Base-by-base conservation (phyloP, 1,284 basidiomycete genomes). In the Rhodotorula mucilaginosa region DNA sequence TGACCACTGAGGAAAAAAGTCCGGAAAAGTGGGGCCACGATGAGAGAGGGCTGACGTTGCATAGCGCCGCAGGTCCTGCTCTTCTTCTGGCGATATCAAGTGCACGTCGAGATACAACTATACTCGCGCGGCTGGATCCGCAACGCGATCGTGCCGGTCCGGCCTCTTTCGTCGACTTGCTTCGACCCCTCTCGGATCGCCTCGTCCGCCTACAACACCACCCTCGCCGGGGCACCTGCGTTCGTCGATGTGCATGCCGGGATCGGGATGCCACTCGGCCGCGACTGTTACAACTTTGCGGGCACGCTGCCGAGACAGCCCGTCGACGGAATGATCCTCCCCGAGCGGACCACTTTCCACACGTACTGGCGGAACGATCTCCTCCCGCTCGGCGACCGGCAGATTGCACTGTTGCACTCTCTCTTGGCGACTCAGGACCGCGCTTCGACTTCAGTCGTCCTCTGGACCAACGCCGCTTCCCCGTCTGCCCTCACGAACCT, bases 341-440 rank as follows among this genome's bases (percentile, higher is more conserved):
- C 69, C 84, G 86, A 63, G 21, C 64, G 61, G 23, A 85, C 86
- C 6, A 85, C 87, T 65, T 94, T 87, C 80, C 93, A 97, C 81
- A 90, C 92, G 1, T 96, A 95, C 80, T 96, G 93, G 93, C 86
- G 93, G 18, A 85, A 85, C 51, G 93, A 97, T 82, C 87, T 97
- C 54, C 86, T 87, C 2, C 84, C 88, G 0, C 89, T 97, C 75
- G 87, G 87, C 5, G 84, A 86, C 61, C 86, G 93, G 26, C 93
- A 97, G 80, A 89, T 92, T 74, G 88, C 87, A 81, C 91, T 94
- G 84, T 85, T 97, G 78, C 89, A 89, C 78, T 91, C 91, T 0
- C 93, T 94, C 81, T 90, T 97, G 76, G 90, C 92, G 5, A 96
- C 93, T 10, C 93, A 97, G 81, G 87, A 90, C 73, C 79, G 89